Evolutionary conservation across 257 asterid genomes (phyloP).

Genomic region (Euphrasia confusa): DNA sequence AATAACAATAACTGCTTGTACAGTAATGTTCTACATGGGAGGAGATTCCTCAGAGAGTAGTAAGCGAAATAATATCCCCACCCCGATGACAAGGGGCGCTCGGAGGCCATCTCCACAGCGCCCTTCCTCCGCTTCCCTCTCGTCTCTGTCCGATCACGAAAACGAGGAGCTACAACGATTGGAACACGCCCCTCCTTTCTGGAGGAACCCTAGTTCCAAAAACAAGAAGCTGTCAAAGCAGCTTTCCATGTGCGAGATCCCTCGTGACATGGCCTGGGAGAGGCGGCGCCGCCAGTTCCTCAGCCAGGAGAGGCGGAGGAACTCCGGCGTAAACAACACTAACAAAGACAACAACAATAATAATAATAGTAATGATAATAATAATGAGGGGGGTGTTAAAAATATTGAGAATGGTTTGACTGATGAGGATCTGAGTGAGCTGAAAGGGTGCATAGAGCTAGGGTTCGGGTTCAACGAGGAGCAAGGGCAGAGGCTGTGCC

Average conservation of each 20-base stretch:
- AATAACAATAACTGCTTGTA: no score
- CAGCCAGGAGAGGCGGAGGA: conserved; percentile 38
- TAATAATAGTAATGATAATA: not conserved
- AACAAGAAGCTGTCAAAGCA: conserved; percentile 61
- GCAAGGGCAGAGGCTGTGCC: conserved; percentile 58
- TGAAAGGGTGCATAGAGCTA: conserved; percentile 80
- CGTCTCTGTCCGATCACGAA: not conserved
- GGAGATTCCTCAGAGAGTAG: no score
- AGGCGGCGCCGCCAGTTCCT: conserved; percentile 64
- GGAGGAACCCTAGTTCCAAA: conserved; percentile 36
- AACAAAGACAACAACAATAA: not conserved
- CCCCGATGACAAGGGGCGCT: not conserved
- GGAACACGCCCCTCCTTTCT: conserved; percentile 73
- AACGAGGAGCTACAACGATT: conserved; percentile 36
- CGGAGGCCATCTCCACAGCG: conserved; percentile 35
- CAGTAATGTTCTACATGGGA: no score
- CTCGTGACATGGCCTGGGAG: conserved; percentile 83
- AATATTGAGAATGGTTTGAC: conserved; percentile 28
- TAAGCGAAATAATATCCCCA: no score
- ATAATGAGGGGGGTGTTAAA: not conserved
- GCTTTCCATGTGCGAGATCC: conserved; percentile 68
- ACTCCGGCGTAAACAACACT: conserved; percentile 18
- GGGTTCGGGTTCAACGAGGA: conserved; percentile 88
- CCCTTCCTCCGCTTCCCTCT: conserved; percentile 28
- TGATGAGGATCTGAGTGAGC: conserved; percentile 80